These are phyloP conservation scores for Podaxis sp. DNA, from an alignment of 768 basidiomycete species.

Conservation along the genomic window DNA sequence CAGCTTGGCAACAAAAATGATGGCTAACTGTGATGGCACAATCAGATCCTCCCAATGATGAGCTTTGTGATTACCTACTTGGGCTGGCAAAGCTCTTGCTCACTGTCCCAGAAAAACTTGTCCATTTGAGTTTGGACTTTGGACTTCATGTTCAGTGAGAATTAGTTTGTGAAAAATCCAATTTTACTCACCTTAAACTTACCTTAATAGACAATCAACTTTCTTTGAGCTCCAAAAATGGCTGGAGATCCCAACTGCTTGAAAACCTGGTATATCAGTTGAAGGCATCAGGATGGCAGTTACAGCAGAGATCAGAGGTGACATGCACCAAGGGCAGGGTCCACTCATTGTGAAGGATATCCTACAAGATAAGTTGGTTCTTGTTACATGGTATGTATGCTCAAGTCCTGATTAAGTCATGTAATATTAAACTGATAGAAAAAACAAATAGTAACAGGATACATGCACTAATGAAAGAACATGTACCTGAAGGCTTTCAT, in stretches of 20 bases:
- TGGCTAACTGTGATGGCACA: not conserved
- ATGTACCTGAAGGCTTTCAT: constrained; percentile 23
- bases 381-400: not conserved
- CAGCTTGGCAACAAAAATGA: no score
- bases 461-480: constrained; percentile 13
- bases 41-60: not conserved
- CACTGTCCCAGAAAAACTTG: not conserved
- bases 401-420: not conserved
- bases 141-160: not conserved
- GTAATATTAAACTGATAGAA: not conserved
- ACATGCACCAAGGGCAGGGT: not conserved
- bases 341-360: not conserved
- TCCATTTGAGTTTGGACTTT: not conserved
- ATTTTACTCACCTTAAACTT: not conserved
- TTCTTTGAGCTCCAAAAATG: not conserved
- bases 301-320: not conserved
- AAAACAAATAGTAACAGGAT: constrained; percentile 18
- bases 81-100: not conserved
- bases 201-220: not conserved
- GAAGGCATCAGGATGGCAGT: not conserved
- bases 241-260: not conserved
- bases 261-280: not conserved
- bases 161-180: not conserved
- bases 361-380: not conserved
- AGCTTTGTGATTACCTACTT: not conserved